Evolutionary conservation across 2,329 filamentous ascomycete species (phyloP), one percentile per base, ranked within the genome.

Genomic region (Colletotrichum chlorophyti): DNA sequence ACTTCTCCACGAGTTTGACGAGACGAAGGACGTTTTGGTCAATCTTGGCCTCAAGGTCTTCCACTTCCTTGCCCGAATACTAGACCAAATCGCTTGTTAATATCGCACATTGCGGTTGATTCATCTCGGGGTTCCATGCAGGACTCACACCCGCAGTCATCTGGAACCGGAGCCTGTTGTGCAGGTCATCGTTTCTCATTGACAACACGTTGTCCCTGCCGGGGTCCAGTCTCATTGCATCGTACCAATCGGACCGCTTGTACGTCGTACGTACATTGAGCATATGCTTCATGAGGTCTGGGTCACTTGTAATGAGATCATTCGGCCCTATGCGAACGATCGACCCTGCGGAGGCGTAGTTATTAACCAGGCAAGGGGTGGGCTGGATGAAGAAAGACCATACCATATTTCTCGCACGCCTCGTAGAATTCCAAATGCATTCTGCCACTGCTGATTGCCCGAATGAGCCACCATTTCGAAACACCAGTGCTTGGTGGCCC

Each of bases 121-220:
- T n/a, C n/a, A n/a, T n/a, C n/a, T n/a, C n/a, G n/a, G n/a, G n/a
- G n/a, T n/a, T n/a, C n/a, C n/a, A n/a, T n/a, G 27, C 6, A 14
- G 14, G 35, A 50, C 69, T 10, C 70, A 79, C 81, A 17, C 80
- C 83, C 3, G 78, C 70, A 5, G 79, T 75, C 74, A 85, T 79
- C 62, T 82, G 81, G 12, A 77, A 74, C 12, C 76, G 72, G 29
- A 80, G 65, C 35, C 66, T 65, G 8, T 65, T 68, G 66, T 80
- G 82, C 42, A 71, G 69, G 12, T 66, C 73, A 35, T 81, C 79
- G 53, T 85, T 74, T 37, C 77, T 72, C 32, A 77, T 71, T 0
- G 79, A 82, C 31, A 85, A 77, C 6, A 86, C 74, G 57, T 81
- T 84, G 61, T 85, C 79, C 23, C 77, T 71, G n/a, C 79, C 74